phyloP scores from a whole-genome alignment of 176 grass and related monocot species.

The Eragrostis curvula region DNA sequence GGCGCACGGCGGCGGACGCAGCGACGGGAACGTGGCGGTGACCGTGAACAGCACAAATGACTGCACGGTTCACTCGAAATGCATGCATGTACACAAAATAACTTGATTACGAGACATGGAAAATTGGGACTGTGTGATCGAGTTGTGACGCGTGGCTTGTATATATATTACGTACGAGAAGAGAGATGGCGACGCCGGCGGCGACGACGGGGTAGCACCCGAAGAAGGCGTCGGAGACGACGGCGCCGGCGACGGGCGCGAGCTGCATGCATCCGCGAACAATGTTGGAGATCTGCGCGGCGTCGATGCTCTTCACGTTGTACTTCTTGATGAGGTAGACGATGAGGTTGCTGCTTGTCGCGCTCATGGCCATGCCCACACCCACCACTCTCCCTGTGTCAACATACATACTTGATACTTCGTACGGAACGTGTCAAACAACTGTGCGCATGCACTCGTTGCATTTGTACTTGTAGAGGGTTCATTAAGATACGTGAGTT shows the following conservation, averaged over 20 bases:
- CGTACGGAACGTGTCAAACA: constrained; percentile 25
- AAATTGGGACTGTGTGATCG: not conserved
- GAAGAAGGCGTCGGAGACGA: constrained; percentile 55
- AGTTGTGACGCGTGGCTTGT: not conserved
- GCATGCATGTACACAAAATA: too few relatives aligned
- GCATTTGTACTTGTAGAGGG: too few relatives aligned
- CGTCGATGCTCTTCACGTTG: constrained; percentile 59
- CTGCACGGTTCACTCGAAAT: too few relatives aligned
- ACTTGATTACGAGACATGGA: too few relatives aligned
- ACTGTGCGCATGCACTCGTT: too few relatives aligned
- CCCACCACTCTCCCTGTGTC: constrained; percentile 48
- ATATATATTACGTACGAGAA: constrained; percentile 24
- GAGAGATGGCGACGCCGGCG: constrained; percentile 20
- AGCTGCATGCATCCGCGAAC: constrained; percentile 49
- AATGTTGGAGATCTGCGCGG: constrained; percentile 54
- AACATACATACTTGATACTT: too few relatives aligned
- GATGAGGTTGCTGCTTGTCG: constrained; percentile 40
- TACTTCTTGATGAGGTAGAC: constrained; percentile 60
- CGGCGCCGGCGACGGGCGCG: constrained; percentile 52
- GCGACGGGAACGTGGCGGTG: constrained; percentile 38
- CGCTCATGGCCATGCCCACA: constrained; percentile 31
- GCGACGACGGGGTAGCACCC: constrained; percentile 51
- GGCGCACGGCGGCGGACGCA: constrained; percentile 49
- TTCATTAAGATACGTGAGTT: too few relatives aligned
- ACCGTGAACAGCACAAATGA: constrained; percentile 48